Base-by-base conservation (phyloP, 2,329 filamentous ascomycete genomes). In the Exophiala spinifera region DNA sequence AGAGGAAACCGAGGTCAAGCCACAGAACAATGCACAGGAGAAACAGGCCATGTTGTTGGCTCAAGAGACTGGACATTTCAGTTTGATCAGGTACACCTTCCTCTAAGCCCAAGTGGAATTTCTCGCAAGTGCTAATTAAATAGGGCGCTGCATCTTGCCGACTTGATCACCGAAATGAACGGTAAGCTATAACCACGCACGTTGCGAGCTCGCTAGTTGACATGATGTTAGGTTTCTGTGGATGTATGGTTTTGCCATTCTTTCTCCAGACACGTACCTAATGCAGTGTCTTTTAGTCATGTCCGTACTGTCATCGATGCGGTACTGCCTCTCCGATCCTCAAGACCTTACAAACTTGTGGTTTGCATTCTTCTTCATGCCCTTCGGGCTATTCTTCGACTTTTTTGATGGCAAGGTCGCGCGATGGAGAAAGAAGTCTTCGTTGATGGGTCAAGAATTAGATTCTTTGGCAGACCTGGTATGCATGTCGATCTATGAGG, bases 331-430 rank as follows among this genome's bases (percentile, higher is more conserved):
- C 59, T 86, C 85, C 59, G 82, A 87, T 61, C 80, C 87, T 7
- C 69, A 79, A 55, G 76, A 87, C 51, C 77, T 83, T 64, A 77
- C 77, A 49, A 87, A 90, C 64, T 76, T 96, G 51, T 97, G 89
- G 82, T 75, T 86, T 31, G 91, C 94, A 1, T 83, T 99, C 46
- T 83, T 78, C 3, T 89, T 96, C 72, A 88, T 97, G 72, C 92
- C 92, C 0, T 89, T 96, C 56, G 91, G 91, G 4, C 78, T 97
- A 11, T 96, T 97, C 77, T 97, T 97, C 72, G 94, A 99, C 73
- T 95, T 96, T 69, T 90, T 97, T 80, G 94, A 99, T 72, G 94
- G 94, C 68, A 94, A 91, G 70, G 91, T 99, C 52, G 94, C 94
- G 60, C 81, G 94, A 62, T 97, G 94, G 94, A 85, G 94, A 70